Base-by-base conservation (phyloP, 2,329 filamentous ascomycete species). In the Trichoderma sp. region DNA sequence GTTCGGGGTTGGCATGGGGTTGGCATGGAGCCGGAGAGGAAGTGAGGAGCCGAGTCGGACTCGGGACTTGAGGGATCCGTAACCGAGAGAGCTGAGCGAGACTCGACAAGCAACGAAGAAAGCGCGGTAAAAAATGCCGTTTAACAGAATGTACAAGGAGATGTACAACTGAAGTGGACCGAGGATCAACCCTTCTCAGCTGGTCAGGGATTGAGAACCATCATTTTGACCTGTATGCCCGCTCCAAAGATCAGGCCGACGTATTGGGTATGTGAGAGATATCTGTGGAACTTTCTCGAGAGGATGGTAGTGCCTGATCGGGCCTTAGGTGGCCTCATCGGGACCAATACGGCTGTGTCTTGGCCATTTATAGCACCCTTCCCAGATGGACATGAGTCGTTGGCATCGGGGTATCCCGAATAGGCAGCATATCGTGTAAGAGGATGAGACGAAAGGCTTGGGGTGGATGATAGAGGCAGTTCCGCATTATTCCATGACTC, bases 181-280 rank as follows among this genome's bases (percentile, higher is more conserved):
- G n/a, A 59, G 29, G 31, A 64, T 64, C 49, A 43, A 7, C 43
- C 62, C 24, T 59, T 52, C 64, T 67, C 64, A 67, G 64, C 64
- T 59, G 35, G 55, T 24, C 64, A 67, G 43, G 64, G 64, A 27
- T 67, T 59, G 63, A 3, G 1, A 21, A n/a, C 16, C 8, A 52
- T 29, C 27, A 37, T 24, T 29, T 43, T 40, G 10, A 21, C 52
- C 52, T 43, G n/a, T 16, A n/a, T 52, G 35, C n/a, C 29, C 14
- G 37, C 14, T 56, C n/a, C 31, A 58, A 55, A 52, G 27, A 40
- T 31, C 16, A 52, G 40, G 21, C 40, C 19, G 35, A 16, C 13
- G 19, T 24, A 27, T 29, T 29, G 43, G 11, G n/a, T 40, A 43
- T 43, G 2, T 37, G n/a, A 21, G 35, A 67, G 63, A 35, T 1